Evolutionary conservation across 1,284 basidiomycete species (phyloP), one percentile per base, ranked within the genome.

Genomic region (Mycosarcoma maydis): DNA sequence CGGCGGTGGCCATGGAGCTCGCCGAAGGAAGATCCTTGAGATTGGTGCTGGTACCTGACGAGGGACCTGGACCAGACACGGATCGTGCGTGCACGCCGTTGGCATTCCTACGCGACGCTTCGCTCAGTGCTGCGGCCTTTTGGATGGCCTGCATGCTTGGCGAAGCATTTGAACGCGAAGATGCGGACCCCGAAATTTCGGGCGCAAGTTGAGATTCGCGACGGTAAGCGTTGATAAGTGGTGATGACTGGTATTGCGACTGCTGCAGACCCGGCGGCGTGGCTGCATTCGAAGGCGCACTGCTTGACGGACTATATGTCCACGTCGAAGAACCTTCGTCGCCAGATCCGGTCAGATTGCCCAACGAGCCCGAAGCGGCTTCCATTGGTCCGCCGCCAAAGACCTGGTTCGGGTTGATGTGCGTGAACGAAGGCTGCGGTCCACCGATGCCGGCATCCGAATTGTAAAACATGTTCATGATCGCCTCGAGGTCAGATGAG

Each of bases 391-490:
- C 49, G 8, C 60, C 66, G 9, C 47, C 68, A 50, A 78, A 78
- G 14, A 78, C 71, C 40, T 76, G 74, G 38, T 76, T 78, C 23
- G 76, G 76, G 37, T 78, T 74, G 60, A 78, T 69, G 40, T 78
- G 76, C n/a, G 76, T 78, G 43, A 78, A 57, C 14, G 61, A 60
- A 1, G 62, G 58, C 40, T 57, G 59, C 33, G 47, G 64, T n/a
- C 66, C 66, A 17, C 59, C 66, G 9, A 73, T 48, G 9, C 57
- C 55, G 3, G 70, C 74, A 22, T 72, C 74, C 22, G 72, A 72
- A 30, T 72, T 76, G 73, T 78, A 78, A 44, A 76, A 76, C 72
- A 78, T 75, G 47, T 73, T 68, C 72, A 78, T 78, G 58, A 78
- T 75, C 17, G 69, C 69, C 30, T 75, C 68, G 23, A 76, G 44